Percentiles rank a stretch among this genome's conserved stretches.
phyloP scores from a whole-genome alignment of 805 yeast species.

The Candida takata region DNA sequence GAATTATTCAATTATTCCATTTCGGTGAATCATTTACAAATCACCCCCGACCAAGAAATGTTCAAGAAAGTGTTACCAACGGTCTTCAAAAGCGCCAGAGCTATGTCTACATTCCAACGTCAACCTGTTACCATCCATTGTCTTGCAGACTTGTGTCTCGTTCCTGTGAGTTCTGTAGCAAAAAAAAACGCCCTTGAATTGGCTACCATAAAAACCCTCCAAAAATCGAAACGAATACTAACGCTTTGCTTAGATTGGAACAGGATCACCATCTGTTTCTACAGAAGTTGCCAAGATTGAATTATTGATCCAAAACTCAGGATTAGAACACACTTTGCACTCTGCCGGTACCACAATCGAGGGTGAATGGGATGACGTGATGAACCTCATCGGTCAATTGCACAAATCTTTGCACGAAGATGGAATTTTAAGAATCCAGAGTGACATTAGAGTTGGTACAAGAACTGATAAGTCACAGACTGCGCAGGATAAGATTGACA shows the following conservation, averaged over 20 bases:
- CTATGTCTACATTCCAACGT: slow-evolving; percentile 14
- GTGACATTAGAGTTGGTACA: slow-evolving; percentile 83
- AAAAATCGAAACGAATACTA: no score
- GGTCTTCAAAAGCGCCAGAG: slow-evolving; percentile 3
- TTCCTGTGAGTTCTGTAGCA: slow-evolving; percentile 67
- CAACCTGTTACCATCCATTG: slow-evolving; percentile 46
- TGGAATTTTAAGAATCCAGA: slow-evolving; percentile 75
- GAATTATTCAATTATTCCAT: no score
- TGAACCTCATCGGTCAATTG: slow-evolving; percentile 67
- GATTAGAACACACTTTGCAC: slow-evolving; percentile 63
- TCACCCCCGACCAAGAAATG: background rate
- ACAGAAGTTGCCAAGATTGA: slow-evolving; percentile 73
- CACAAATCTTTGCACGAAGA: slow-evolving; percentile 65
- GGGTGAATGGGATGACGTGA: slow-evolving; percentile 91
- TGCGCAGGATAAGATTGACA: slow-evolving; percentile 64
- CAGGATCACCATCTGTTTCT: slow-evolving; percentile 70
- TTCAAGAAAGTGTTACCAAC: background rate
- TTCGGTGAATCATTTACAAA: no score
- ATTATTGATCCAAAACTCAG: slow-evolving; percentile 51
- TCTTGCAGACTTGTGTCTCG: slow-evolving; percentile 78
- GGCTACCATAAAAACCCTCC: no score
- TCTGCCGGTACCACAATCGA: slow-evolving; percentile 90
- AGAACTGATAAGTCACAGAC: slow-evolving; percentile 68
- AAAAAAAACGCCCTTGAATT: no score
- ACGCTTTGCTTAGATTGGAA: slow-evolving; percentile 59